Evolutionary conservation across 805 yeast genomes (phyloP), one percentile per base, ranked within the genome.

Genomic region (Wickerhamomyces sydowiorum): DNA sequence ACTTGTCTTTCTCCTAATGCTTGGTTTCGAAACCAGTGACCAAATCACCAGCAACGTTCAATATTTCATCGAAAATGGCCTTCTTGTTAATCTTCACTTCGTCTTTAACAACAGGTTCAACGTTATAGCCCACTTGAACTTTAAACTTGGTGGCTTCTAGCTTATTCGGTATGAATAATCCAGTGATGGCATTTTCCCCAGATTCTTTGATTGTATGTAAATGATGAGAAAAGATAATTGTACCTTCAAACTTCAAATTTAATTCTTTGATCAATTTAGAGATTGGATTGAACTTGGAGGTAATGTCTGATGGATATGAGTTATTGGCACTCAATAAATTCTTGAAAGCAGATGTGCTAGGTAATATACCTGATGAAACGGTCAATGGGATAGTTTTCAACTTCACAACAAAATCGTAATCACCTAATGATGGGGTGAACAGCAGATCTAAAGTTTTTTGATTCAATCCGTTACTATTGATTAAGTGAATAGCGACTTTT

Each of bases 391-490:
- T 59, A 13, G 74, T 63, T 49, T 73, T 75, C 39, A 89, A 65
- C 37, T 74, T 70, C 46, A 93, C 72, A 13, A 81, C 81, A 51
- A 93, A 80, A 57, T 91, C 96, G 60, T 82, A 93, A 62, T 91
- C 98, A 44, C 75, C 72, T 41, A 85, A 66, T 0, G 95, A 88
- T 2, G 98, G 90, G 0, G 85, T 78, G 63, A 90, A 93, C 34
- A 88, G 62, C 34, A 76, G 58, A 35, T 72, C 74, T 27, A 84
- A 55, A 2, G 73, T 70, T 39, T 66, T 64, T 32, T 61, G 53
- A 39, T 50, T 60, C 15, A 68, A 36, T 3, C 80, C 82, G 40
- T 71, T 70, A 0, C 62, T 61, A 40, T 69, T 70, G 18, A 81
- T 60, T 42, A 84, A 58, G 17, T 73, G 71, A 32, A 77, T 62